Percentiles rank a stretch among this genome's conserved stretches.
phyloP scores from a whole-genome alignment of 108 stramenopile species.

The Cyclotella baltica region DNA sequence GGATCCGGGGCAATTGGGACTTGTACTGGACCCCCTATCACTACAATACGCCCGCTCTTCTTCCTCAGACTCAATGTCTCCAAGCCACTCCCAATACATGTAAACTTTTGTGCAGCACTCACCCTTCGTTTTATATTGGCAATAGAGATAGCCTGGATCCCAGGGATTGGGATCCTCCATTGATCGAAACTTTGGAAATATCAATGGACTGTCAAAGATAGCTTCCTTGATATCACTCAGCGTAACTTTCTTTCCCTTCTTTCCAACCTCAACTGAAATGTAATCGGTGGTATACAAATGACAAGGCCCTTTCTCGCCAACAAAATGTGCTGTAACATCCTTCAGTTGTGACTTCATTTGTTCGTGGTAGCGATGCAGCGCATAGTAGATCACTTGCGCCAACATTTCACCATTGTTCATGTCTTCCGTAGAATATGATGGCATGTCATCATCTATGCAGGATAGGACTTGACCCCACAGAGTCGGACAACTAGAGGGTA shows the following conservation, averaged over 20 bases:
- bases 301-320: not conserved
- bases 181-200: not conserved
- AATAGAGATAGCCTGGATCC: not conserved
- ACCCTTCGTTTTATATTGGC: too few relatives aligned
- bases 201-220: not conserved
- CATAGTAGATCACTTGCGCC: not conserved
- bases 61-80: too few relatives aligned
- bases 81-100: too few relatives aligned
- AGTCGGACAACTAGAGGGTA: not conserved
- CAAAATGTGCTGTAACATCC: not conserved
- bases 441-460: not conserved
- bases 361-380: not conserved
- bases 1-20: too few relatives aligned
- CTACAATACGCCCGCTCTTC: too few relatives aligned
- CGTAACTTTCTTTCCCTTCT: not conserved
- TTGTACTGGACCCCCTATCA: too few relatives aligned
- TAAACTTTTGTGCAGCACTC: too few relatives aligned
- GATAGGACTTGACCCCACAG: not conserved
- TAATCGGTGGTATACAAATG: not conserved
- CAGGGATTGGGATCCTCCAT: not conserved
- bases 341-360: not conserved
- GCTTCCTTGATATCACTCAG: not conserved
- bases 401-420: not conserved
- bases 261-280: not conserved
- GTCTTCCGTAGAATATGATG: not conserved